Conservation (phyloP, 176 grass and related monocot species). For the Rhipidocladum racemiflorum region DNA sequence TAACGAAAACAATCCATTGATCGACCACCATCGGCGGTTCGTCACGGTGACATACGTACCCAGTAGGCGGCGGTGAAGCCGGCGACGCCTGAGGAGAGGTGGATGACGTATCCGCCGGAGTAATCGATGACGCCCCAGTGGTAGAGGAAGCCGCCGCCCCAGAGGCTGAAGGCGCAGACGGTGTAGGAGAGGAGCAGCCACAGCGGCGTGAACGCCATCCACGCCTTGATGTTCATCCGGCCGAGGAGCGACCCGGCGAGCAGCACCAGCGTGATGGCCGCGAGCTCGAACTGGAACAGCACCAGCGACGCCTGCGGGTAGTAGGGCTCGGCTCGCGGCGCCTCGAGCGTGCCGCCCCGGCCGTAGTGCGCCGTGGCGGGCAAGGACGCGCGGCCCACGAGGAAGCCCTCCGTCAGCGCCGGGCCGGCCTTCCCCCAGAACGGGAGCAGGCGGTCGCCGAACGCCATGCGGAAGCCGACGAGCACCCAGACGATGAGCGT, state of each 20-base stretch:
- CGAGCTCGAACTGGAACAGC: constrained; percentile 73
- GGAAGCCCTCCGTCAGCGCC: constrained; percentile 46
- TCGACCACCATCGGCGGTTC: no score
- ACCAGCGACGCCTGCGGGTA: constrained; percentile 74
- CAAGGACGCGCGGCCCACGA: constrained; percentile 39
- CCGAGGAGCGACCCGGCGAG: constrained; percentile 71
- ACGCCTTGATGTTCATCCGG: constrained; percentile 77
- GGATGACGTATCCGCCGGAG: constrained; percentile 90
- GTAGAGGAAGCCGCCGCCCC: constrained; percentile 86
- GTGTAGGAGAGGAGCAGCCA: constrained; percentile 76
- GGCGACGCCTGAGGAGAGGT: constrained; percentile 78
- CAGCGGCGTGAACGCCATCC: constrained; percentile 79
- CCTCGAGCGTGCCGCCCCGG: constrained; percentile 37
- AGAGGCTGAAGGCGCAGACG: constrained; percentile 65
- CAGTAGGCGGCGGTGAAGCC: constrained; percentile 91
- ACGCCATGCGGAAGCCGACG: constrained; percentile 71
- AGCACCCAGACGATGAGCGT: constrained; percentile 75
- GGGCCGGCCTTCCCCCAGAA: constrained; percentile 74
- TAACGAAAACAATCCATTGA: no score
- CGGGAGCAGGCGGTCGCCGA: constrained; percentile 62
- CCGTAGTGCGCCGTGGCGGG: constrained; percentile 52
- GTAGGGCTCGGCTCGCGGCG: constrained; percentile 45
- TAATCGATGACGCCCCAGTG: constrained; percentile 97
- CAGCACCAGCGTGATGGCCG: constrained; percentile 65
- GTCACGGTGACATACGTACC: constrained; percentile 22